A percentile compares a stretch with the other conserved stretches of the same genome.
phyloP scores from a whole-genome alignment of 306 rosid species.

The Dryas alaskensis region DNA sequence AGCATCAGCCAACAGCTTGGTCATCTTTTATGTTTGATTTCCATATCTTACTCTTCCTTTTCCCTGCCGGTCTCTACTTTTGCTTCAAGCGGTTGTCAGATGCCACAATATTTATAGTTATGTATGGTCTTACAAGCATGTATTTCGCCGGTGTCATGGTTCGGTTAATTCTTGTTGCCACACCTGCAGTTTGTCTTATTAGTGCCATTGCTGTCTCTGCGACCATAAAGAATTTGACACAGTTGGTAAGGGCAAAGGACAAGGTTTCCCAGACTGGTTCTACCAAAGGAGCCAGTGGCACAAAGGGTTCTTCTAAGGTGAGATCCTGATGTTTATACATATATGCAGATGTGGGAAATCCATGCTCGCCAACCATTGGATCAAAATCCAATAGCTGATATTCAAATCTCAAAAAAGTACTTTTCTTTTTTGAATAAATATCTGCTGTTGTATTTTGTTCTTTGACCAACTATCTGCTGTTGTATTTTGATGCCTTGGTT shows the following conservation, averaged over 20 bases:
- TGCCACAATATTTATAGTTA: conserved; percentile 91
- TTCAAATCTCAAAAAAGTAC: not conserved
- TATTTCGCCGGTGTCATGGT: conserved; percentile 99
- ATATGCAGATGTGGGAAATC: not conserved
- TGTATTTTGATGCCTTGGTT: not conserved
- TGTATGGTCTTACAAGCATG: conserved; percentile 99
- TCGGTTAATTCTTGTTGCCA: conserved; percentile 94
- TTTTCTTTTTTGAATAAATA: not conserved
- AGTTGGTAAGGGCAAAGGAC: conserved; percentile 57
- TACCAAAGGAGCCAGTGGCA: conserved; percentile 51
- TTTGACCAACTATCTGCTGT: not conserved
- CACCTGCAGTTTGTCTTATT: conserved; percentile 94
- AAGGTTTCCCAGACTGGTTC: conserved; percentile 71
- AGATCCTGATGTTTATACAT: conserved; percentile 12
- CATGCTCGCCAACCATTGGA: not conserved
- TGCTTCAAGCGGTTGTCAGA: conserved; percentile 98
- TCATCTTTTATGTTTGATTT: conserved; percentile 99
- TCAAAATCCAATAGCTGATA: not conserved
- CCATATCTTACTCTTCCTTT: conserved; percentile 86
- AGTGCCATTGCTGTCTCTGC: conserved; percentile 98
- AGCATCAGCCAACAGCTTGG: conserved; percentile 99
- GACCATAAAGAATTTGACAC: conserved; percentile 80
- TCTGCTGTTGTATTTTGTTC: not conserved
- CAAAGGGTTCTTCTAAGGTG: conserved; percentile 86
- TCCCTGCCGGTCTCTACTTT: conserved; percentile 98